Conservation (phyloP, 148 eudicot species). For the Cornus florida region DNA sequence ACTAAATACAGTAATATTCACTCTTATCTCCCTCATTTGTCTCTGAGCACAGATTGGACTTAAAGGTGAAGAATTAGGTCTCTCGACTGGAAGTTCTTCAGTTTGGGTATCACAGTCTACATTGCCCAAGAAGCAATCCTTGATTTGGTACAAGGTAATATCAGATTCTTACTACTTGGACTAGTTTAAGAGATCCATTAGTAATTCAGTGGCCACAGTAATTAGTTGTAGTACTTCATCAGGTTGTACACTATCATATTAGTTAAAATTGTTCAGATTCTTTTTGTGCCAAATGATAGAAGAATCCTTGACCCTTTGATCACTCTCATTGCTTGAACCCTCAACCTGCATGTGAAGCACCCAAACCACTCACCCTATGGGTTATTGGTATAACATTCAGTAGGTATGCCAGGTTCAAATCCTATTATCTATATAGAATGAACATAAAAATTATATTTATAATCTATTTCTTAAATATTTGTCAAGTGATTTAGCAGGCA, state of each 20-base stretch:
- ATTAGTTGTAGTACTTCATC: neutral
- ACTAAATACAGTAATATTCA: neutral
- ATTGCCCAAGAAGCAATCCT: slow-evolving; percentile 48
- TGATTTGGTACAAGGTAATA: slow-evolving; percentile 64
- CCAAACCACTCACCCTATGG: neutral
- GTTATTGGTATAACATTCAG: neutral
- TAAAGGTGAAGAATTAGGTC: slow-evolving; percentile 51
- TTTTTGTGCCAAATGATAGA: too few relatives aligned
- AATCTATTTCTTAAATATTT: neutral
- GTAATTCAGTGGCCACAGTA: neutral
- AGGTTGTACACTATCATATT: neutral
- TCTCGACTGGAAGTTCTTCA: slow-evolving; percentile 39
- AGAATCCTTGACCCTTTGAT: too few relatives aligned
- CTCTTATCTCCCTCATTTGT: neutral
- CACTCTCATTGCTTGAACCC: neutral
- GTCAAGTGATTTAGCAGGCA: neutral
- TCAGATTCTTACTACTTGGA: neutral
- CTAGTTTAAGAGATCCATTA: neutral
- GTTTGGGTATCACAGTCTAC: slow-evolving; percentile 41
- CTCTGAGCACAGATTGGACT: slow-evolving; percentile 40
- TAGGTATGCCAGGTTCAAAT: neutral
- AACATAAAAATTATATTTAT: too few relatives aligned
- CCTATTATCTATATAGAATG: neutral
- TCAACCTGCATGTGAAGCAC: neutral
- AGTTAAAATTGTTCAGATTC: too few relatives aligned